phyloP scores from a whole-genome alignment of 139 green algal genomes.

The Micractinium sp. region DNA sequence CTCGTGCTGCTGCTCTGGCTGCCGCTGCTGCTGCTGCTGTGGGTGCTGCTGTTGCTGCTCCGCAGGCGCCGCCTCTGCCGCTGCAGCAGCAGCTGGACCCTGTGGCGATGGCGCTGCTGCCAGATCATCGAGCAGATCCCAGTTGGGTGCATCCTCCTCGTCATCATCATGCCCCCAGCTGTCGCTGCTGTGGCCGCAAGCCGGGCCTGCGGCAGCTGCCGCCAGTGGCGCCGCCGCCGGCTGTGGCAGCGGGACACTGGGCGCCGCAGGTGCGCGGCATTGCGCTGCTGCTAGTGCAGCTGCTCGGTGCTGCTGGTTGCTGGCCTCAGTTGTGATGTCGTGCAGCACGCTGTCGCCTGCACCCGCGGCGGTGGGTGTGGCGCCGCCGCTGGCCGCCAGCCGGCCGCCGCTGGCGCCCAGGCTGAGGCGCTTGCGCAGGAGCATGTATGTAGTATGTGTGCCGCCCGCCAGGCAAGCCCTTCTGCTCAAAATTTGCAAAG shows the following conservation, averaged over 20 bases:
- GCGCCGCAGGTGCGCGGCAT: not conserved
- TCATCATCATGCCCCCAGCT: not conserved
- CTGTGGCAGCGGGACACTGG: not conserved
- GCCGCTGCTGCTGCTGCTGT: not conserved
- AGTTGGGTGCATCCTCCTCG: not conserved
- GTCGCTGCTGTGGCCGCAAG: not conserved
- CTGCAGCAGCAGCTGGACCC: not conserved
- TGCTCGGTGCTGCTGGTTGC: constrained; percentile 1
- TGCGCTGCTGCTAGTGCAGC: not conserved
- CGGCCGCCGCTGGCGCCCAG: not conserved
- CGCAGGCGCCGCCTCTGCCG: not conserved
- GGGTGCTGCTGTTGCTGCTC: not conserved
- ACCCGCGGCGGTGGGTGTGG: not conserved
- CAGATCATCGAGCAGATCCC: constrained; percentile 1
- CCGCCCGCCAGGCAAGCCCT: not conserved
- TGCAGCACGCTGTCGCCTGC: not conserved
- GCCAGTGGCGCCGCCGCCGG: not conserved
- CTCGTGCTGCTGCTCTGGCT: not conserved
- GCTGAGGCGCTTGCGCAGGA: not conserved
- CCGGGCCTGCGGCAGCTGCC: not conserved
- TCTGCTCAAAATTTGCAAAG: not conserved
- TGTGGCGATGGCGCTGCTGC: not conserved
- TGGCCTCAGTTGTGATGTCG: constrained; percentile 7
- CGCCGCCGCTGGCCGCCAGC: not conserved
- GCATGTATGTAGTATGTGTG: not conserved